phyloP scores from a whole-genome alignment of 2,329 filamentous ascomycete genomes.

The Sporothrix curviconia region DNA sequence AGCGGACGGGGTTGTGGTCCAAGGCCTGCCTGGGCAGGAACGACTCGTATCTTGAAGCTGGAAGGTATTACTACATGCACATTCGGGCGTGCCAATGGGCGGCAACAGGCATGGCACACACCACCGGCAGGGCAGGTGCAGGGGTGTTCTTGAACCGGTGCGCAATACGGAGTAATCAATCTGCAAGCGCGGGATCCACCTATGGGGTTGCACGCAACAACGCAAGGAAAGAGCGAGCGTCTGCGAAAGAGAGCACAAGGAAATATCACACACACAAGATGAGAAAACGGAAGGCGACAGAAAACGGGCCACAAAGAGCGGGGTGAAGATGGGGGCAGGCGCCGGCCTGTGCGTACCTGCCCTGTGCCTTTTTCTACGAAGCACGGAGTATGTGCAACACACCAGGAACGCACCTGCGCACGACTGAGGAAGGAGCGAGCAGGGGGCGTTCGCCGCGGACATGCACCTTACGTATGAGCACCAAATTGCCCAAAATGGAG shows the following conservation, averaged over 20 bases:
- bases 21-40: neutral
- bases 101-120: no score
- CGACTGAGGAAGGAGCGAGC: neutral
- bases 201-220: neutral
- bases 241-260: neutral
- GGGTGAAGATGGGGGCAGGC: neutral
- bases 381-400: neutral
- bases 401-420: neutral
- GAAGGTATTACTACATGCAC: no score
- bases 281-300: neutral
- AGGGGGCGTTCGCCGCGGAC: neutral
- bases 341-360: neutral
- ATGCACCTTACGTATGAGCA: no score
- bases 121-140: no score
- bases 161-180: no score
- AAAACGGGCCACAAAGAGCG: neutral
- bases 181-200: no score
- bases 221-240: conserved; percentile 1
- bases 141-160: no score
- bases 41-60: neutral
- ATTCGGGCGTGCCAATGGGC: conserved; percentile 4
- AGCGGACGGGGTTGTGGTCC: neutral
- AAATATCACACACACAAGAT: neutral
- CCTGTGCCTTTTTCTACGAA: neutral
- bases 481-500: neutral